A percentile compares a stretch with the other conserved stretches of the same genome.
Conservation (phyloP, 2,329 filamentous ascomycete species). For the Myriosclerotinia curreyana region DNA sequence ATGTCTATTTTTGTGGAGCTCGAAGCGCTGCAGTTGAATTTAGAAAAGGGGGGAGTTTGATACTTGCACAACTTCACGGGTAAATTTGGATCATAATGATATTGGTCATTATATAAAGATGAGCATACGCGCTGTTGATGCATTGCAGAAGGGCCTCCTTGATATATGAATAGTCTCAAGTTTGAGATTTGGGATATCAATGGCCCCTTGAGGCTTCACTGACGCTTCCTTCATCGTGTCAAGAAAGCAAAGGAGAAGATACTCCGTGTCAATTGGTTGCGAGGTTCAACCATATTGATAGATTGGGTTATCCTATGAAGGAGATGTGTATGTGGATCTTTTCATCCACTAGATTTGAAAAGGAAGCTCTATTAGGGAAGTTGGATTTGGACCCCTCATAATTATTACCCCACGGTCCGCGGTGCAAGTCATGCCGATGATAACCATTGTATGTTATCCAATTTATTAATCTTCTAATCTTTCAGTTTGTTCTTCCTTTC, state of each 20-base stretch:
- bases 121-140: slow-evolving; percentile 11
- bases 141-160: background rate
- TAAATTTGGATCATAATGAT: background rate
- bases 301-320: slow-evolving; percentile 1
- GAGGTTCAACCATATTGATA: background rate
- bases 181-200: slow-evolving; percentile 20
- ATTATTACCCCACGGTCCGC: background rate
- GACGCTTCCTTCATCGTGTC: background rate
- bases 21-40: background rate
- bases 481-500: background rate
- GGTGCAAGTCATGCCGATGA: slow-evolving; percentile 1
- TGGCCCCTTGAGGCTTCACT: background rate
- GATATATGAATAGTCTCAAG: slow-evolving; percentile 13
- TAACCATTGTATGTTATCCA: slow-evolving; percentile 1
- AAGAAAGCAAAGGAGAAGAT: slow-evolving; percentile 5
- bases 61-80: slow-evolving; percentile 6
- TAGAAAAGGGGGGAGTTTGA: background rate
- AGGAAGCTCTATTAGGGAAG: slow-evolving; percentile 19
- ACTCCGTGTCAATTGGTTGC: slow-evolving; percentile 12
- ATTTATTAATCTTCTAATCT: background rate
- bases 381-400: slow-evolving; percentile 14
- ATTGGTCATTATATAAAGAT: background rate
- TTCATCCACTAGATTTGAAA: slow-evolving; percentile 17
- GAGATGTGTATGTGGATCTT: background rate
- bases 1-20: background rate